Percentiles rank a stretch among this genome's conserved stretches.
These are phyloP conservation scores for Corylus americana DNA, from an alignment of 306 rosid genomes.

Conservation along the genomic window DNA sequence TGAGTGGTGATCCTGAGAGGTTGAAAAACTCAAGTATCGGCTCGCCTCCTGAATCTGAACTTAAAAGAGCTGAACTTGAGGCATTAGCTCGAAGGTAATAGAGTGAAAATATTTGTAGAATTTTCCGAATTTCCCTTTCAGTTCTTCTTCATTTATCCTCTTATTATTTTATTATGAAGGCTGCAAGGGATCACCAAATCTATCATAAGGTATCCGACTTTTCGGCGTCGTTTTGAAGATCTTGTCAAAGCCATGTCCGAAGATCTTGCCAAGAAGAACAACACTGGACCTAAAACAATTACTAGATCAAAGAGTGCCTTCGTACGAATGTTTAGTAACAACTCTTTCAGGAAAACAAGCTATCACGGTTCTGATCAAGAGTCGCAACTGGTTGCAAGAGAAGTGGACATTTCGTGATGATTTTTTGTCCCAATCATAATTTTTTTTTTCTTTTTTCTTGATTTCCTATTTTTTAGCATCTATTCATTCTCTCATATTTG, in stretches of 20 bases:
- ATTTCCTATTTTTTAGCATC: not conserved
- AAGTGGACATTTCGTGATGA: slow-evolving; percentile 38
- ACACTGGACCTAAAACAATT: slow-evolving; percentile 24
- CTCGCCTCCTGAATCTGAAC: slow-evolving; percentile 70
- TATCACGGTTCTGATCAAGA: slow-evolving; percentile 48
- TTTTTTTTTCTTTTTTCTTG: slow-evolving; percentile 1
- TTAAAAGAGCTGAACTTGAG: slow-evolving; percentile 81
- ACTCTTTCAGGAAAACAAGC: slow-evolving; percentile 52
- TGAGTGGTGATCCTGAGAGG: slow-evolving; percentile 68
- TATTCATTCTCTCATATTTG: not conserved
- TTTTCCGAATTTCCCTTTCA: not conserved
- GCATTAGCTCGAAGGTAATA: slow-evolving; percentile 86
- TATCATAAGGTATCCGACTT: slow-evolving; percentile 85
- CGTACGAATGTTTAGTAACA: slow-evolving; percentile 53
- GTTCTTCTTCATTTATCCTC: slow-evolving; percentile 5
- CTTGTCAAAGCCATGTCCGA: slow-evolving; percentile 54
- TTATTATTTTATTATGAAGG: slow-evolving; percentile 41
- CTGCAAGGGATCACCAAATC: slow-evolving; percentile 88
- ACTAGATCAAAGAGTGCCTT: slow-evolving; percentile 85
- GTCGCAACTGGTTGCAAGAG: slow-evolving; percentile 43
- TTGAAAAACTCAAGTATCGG: slow-evolving; percentile 49
- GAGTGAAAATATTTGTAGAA: slow-evolving; percentile 5
- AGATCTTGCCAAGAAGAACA: slow-evolving; percentile 51
- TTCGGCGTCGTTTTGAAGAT: slow-evolving; percentile 67
- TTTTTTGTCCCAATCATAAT: slow-evolving; percentile 7